Base-by-base conservation (phyloP, 345 rosid species). In the Crucihimalaya himalaica region DNA sequence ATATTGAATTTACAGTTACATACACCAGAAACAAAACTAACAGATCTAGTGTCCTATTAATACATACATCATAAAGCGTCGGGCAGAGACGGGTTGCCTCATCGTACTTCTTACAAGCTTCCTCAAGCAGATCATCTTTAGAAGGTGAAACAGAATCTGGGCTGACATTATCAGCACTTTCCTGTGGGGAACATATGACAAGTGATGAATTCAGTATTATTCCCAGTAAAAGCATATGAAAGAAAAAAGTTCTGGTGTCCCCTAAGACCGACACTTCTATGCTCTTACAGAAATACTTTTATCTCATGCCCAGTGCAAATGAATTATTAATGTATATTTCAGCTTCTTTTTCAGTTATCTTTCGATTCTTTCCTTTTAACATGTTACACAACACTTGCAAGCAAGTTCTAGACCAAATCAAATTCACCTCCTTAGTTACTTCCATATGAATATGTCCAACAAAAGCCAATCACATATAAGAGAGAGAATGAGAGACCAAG, bases 51-150 rank as follows among this genome's bases (percentile, higher is more conserved):
- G 64, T 29, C 9, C 46, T 11, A 45, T 53, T 1, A 6, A 65
- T 29, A 76, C 97, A 50, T 92, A 90, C 98, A 89, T 96, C 99
- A 81, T 90, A 92, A 72, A 92, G 97, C 0, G 97, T 82, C 5
- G 99, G 97, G 83, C 94, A 90, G 70, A 96, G 92, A 50, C 51
- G 82, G 39, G 97, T 96, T 62, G 99, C 97, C 81, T 95, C 97
- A 58, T 89, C 96, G 62, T 96, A 92, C 82, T 92, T 96, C 80
- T 87, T 90, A 74, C 98, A 90, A 81, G 99, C 98, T 80, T 92
- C 98, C 85, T 92, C 99, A 15, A 89, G 97, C 85, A 89, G 81
- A 66, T 88, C 89, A 83, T 96, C 99, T 83, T 92, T 92, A 29
- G 99, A 92, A 68, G 97, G 98, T 50, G 98, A 86, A 56, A 92